These are phyloP conservation scores for Rhodotorula mucilaginosa DNA, from an alignment of 1,284 basidiomycete genomes.

Conservation along the genomic window DNA sequence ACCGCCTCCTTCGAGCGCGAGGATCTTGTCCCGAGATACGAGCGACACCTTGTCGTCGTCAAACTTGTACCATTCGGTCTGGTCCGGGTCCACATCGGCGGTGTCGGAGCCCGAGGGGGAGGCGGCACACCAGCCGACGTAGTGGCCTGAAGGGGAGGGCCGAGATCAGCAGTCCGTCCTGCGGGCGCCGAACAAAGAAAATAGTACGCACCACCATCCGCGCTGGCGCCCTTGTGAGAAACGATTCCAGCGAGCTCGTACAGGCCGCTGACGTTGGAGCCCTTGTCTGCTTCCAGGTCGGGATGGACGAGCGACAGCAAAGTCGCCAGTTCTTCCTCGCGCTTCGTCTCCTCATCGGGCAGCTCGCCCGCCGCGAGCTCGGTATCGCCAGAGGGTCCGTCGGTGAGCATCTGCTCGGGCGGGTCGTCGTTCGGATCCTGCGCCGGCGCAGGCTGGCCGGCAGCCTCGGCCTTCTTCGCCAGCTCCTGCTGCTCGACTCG, in stretches of 20 bases:
- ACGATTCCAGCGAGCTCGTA: conserved; percentile 89
- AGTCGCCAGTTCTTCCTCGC: conserved; percentile 63
- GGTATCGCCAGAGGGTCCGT: conserved; percentile 54
- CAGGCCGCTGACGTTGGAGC: conserved; percentile 68
- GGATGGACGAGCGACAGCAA: conserved; percentile 64
- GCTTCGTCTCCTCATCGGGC: conserved; percentile 47
- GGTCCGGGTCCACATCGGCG: conserved; percentile 35
- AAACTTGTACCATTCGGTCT: conserved; percentile 52
- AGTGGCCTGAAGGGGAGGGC: conserved; percentile 27
- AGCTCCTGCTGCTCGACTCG: conserved; percentile 12
- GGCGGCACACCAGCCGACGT: conserved; percentile 38
- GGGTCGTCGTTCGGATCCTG: conserved; percentile 25
- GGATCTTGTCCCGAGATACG: conserved; percentile 76
- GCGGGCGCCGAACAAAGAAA: conserved; percentile 52
- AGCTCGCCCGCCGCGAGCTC: conserved; percentile 57
- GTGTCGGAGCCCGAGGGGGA: conserved; percentile 7
- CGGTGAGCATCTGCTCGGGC: conserved; percentile 43
- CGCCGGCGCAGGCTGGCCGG: background rate
- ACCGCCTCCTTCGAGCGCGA: conserved; percentile 78
- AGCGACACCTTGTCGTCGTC: conserved; percentile 83
- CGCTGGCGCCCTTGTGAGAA: conserved; percentile 93
- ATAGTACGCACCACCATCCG: conserved; percentile 63
- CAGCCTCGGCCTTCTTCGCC: background rate
- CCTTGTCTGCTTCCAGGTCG: conserved; percentile 65
- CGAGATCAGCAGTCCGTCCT: background rate